These are phyloP conservation scores for Carpinus fangiana DNA, from an alignment of 306 rosid species.

Conservation along the genomic window DNA sequence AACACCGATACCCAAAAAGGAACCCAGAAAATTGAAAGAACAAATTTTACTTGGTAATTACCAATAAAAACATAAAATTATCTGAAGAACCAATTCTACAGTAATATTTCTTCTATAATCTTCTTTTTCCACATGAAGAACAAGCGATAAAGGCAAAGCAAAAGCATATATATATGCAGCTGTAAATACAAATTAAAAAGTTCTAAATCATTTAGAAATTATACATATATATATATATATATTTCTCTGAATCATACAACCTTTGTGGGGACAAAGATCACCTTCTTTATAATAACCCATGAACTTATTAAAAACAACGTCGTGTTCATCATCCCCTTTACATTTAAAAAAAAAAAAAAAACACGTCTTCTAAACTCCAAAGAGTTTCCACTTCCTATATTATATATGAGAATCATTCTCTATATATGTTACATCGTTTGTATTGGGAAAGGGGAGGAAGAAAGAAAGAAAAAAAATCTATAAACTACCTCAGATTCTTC, in stretches of 20 bases:
- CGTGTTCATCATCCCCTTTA: no score
- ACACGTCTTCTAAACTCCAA: neutral
- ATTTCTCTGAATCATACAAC: neutral
- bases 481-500: conserved; percentile 7
- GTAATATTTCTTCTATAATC: no score
- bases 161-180: no score
- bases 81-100: no score
- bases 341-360: no score
- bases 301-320: neutral
- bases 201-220: neutral
- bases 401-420: neutral
- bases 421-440: neutral
- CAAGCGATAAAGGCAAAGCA: no score
- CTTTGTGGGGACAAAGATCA: neutral
- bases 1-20: neutral
- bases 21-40: neutral
- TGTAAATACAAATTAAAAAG: neutral
- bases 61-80: no score
- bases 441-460: neutral
- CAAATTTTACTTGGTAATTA: no score
- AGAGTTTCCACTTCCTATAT: neutral
- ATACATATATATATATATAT: neutral
- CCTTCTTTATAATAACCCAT: neutral
- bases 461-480: neutral
- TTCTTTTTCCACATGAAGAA: no score